phyloP scores from a whole-genome alignment of 441 rosid species.

The Corymbia calophylla region DNA sequence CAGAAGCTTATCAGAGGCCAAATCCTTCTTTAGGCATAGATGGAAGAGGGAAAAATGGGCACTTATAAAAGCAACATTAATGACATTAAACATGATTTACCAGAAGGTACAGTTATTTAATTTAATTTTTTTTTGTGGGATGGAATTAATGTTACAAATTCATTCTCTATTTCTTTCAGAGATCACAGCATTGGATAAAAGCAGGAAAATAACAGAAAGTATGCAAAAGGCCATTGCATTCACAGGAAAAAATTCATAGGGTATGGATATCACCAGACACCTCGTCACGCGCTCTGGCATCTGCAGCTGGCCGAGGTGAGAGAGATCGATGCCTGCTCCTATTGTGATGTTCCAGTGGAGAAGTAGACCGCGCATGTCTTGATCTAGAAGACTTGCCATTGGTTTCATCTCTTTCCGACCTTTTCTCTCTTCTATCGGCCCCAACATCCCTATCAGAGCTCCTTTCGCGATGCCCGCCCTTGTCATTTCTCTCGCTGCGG shows the following conservation, averaged over 20 bases:
- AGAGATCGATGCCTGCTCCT: slow-evolving; percentile 42
- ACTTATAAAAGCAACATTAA: neutral
- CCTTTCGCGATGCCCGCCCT: slow-evolving; percentile 17
- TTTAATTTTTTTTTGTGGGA: neutral
- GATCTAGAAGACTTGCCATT: slow-evolving; percentile 37
- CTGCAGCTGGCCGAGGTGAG: slow-evolving; percentile 35
- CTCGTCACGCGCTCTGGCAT: slow-evolving; percentile 44
- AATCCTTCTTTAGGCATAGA: neutral
- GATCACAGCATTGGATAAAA: neutral
- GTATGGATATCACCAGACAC: slow-evolving; percentile 45
- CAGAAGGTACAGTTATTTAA: neutral
- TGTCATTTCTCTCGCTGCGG: slow-evolving; percentile 11
- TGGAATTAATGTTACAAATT: neutral
- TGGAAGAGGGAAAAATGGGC: neutral
- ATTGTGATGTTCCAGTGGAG: slow-evolving; percentile 50
- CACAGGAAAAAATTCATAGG: neutral
- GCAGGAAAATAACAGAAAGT: neutral
- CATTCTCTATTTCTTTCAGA: neutral
- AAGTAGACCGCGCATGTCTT: slow-evolving; percentile 47
- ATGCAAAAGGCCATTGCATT: neutral
- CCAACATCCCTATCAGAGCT: slow-evolving; percentile 28
- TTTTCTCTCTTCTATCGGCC: slow-evolving; percentile 39
- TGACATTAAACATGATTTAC: neutral
- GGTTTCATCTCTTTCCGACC: slow-evolving; percentile 44
- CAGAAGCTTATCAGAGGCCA: neutral